Evolutionary conservation across 2,329 filamentous ascomycete genomes (phyloP).

Genomic region (Colletotrichum siamense): DNA sequence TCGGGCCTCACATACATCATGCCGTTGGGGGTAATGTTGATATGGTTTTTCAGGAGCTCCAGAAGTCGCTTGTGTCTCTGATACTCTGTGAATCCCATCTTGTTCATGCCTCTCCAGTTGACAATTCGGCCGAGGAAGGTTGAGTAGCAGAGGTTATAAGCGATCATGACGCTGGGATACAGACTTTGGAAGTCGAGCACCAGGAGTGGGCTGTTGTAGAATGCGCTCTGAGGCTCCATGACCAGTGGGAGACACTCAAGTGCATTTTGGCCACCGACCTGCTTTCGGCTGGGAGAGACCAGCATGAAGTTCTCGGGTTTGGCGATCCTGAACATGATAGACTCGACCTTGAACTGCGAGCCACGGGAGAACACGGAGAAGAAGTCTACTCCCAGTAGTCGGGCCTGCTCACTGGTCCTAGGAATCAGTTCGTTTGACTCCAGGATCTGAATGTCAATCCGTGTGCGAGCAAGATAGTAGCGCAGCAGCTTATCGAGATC

Average conservation of each 20-base stretch:
- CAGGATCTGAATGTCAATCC: conserved; percentile 87
- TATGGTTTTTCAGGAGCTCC: conserved; percentile 78
- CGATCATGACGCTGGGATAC: conserved; percentile 98
- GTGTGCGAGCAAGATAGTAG: conserved; percentile 78
- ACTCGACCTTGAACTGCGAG: conserved; percentile 98
- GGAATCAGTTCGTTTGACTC: conserved; percentile 89
- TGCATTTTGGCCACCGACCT: conserved; percentile 93
- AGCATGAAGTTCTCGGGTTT: conserved; percentile 96
- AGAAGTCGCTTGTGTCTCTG: conserved; percentile 77
- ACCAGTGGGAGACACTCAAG: conserved; percentile 93
- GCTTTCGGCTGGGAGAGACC: conserved; percentile 86
- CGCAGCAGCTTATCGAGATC: conserved; percentile 78
- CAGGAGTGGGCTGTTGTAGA: conserved; percentile 88
- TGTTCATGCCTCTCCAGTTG: conserved; percentile 88
- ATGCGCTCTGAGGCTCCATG: conserved; percentile 95
- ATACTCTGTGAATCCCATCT: conserved; percentile 94
- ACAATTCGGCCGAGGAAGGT: conserved; percentile 89
- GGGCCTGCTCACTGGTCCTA: conserved; percentile 91
- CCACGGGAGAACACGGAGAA: conserved; percentile 94
- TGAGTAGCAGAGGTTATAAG: conserved; percentile 98
- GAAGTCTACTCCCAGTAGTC: conserved; percentile 92
- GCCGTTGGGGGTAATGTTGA: conserved; percentile 94
- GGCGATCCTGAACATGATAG: conserved; percentile 97
- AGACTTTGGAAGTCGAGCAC: conserved; percentile 96
- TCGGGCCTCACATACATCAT: conserved; percentile 92